Conservation (phyloP, 805 yeast genomes). For the Lipomyces yamanashiensis region DNA sequence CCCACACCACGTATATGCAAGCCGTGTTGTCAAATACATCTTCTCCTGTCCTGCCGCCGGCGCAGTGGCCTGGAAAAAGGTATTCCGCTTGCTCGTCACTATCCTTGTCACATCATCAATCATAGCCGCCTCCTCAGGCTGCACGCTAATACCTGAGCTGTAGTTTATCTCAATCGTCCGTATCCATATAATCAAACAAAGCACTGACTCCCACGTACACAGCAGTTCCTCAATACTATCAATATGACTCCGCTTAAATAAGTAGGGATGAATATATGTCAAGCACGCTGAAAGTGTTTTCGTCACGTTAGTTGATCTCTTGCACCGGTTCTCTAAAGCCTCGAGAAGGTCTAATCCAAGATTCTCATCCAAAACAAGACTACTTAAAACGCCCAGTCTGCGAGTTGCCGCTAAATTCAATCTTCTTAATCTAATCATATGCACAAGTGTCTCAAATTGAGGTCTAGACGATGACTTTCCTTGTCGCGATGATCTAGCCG, state of each 20-base stretch:
- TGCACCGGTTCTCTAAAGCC: slow-evolving; percentile 23
- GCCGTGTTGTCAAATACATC: slow-evolving; percentile 22
- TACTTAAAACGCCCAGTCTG: slow-evolving; percentile 18
- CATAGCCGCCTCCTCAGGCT: slow-evolving; percentile 26
- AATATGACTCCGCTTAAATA: slow-evolving; percentile 11
- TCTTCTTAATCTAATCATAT: slow-evolving; percentile 21
- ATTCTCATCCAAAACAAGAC: slow-evolving; percentile 21
- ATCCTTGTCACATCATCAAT: slow-evolving; percentile 24
- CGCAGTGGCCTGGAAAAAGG: slow-evolving; percentile 6
- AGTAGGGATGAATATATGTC: slow-evolving; percentile 18
- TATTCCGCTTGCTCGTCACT: slow-evolving; percentile 18
- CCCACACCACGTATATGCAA: slow-evolving; percentile 28
- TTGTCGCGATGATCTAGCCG: slow-evolving; percentile 12
- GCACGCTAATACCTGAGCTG: slow-evolving; percentile 16
- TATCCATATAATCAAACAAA: slow-evolving; percentile 23
- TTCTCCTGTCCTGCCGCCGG: slow-evolving; percentile 17
- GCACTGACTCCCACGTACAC: slow-evolving; percentile 25
- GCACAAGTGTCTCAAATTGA: slow-evolving; percentile 12
- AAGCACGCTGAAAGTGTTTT: slow-evolving; percentile 16
- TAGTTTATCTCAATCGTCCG: slow-evolving; percentile 26
- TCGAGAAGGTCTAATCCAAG: slow-evolving; percentile 22
- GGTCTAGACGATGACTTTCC: slow-evolving; percentile 7
- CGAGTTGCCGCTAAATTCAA: slow-evolving; percentile 23
- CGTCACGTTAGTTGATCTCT: slow-evolving; percentile 19
- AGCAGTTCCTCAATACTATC: slow-evolving; percentile 20